phyloP scores from a whole-genome alignment of 140 eudicot species.

The Bidens hawaiensis region DNA sequence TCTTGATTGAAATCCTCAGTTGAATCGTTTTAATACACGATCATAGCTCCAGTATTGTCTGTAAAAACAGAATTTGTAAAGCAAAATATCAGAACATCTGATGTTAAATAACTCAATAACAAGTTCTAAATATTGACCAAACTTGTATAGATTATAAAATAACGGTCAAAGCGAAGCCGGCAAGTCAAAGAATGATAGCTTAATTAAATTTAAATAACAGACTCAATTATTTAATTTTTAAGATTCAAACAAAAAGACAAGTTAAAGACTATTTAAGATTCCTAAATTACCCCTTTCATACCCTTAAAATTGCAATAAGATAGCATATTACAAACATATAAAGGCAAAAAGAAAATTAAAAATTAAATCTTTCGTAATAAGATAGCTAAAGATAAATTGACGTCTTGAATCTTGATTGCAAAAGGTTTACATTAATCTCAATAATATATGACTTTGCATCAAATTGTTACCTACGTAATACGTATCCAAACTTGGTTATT shows the following conservation, averaged over 20 bases:
- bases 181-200: slow-evolving; percentile 15
- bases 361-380: background rate
- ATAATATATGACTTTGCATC: background rate
- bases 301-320: background rate
- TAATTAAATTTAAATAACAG: slow-evolving; percentile 8
- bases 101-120: background rate
- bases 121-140: slow-evolving; percentile 22
- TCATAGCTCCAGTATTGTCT: slow-evolving; percentile 18
- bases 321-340: slow-evolving; percentile 6
- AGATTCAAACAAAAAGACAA: slow-evolving; percentile 6
- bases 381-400: background rate
- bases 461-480: background rate
- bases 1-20: slow-evolving; percentile 7
- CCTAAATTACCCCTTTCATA: slow-evolving; percentile 16
- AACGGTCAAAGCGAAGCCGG: slow-evolving; percentile 28
- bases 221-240: slow-evolving; percentile 9
- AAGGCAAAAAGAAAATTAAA: background rate
- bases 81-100: slow-evolving; percentile 16
- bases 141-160: slow-evolving; percentile 13
- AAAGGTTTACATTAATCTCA: background rate
- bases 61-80: slow-evolving; percentile 16
- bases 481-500: background rate
- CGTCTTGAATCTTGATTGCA: no score
- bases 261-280: slow-evolving; percentile 17
- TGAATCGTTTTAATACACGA: slow-evolving; percentile 5